Evolutionary conservation across 352 stramenopile genomes (phyloP), one percentile per base, ranked within the genome.

Genomic region (Phytophthora brassicae): DNA sequence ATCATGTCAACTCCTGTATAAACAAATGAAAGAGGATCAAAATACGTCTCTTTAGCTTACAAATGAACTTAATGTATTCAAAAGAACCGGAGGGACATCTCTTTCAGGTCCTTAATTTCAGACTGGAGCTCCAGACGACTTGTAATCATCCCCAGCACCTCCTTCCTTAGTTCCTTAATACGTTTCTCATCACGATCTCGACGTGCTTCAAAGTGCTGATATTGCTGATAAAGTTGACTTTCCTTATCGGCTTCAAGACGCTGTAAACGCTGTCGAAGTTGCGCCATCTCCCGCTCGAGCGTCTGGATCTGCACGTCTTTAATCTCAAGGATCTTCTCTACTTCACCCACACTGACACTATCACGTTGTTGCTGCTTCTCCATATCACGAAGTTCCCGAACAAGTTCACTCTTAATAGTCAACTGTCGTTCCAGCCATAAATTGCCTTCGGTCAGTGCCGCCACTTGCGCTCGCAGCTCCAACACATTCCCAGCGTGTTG

Each of bases 401-500:
- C 58, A 20, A 87, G 74, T 42, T 78, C 70, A 36, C 66, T 75
- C 64, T 90, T 90, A 47, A 74, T 62, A 12, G 68, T 76, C 16
- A 90, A 57, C 39, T 88, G 76, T 44, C 77, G 79, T 62, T 90
- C 75, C 31, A 90, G 60, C 70, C 74, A 88, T 26, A 75, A 62
- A 24, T 86, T 87, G 41, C 72, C 78, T 33, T 88, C 81, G 1
- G 68, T 82, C 9, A 90, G 69, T 5, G 75, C 78, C 13, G 75
- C 77, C 16, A 88, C 81, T 24, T 90, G 81, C 1, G 76, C 77
- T 29, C 78, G 72, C 51, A 90, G 63, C 63, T 90, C 81, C 7
- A 88, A 65, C 6, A 90, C 78, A 24, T 88, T 88, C 17, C 52
- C 74, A 1, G 78, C 78, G 50, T 88, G 78, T 58, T 90, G 78